Base-by-base conservation (phyloP, 106 monocot species). In the Acanthochlamys bracteata region DNA sequence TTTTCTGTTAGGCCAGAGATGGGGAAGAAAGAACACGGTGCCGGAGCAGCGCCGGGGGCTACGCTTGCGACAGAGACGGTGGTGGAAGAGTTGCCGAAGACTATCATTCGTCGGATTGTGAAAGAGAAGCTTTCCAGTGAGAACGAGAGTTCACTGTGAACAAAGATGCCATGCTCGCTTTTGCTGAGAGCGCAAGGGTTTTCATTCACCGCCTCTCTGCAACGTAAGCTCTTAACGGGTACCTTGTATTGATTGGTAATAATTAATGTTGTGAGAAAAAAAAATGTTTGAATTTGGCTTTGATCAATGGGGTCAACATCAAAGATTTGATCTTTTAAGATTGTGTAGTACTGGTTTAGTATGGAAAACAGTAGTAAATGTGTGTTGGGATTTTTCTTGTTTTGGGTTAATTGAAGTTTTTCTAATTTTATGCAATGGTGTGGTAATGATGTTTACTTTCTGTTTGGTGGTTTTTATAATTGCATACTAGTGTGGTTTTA, bases 141-240 rank as follows among this genome's bases (percentile, higher is more conserved):
- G 75, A 57, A 24, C 66, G 58, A 16, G 82, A 24, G 63, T 33
- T 85, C 47, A 75, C 57, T 39, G 74, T 91, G 8, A 79, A 88
- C 45, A 91, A 81, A 66, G 96, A 98, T n/a, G 80, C 96, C 41
- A 75, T 98, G 51, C 57, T 83, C 47, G 96, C 96, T 25, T 98
- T 98, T 57, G 69, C 80, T 8, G 96, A 98, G 78, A 88, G 96
- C 62, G 70, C 91, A 43, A 77, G 96, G 8, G 83, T 98, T 79
- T 98, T 98, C 83, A 98, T 98, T 78, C 96, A 98, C 76, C 91
- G 91, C 66, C 76, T 98, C 59, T 91, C 96, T 24, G 96, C 96
- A 41, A 88, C 96, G 96, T 98, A 66, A 53, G 42, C 11, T 43
- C 53, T 15, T n/a, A n/a, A 24, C 20, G 2, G 10, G 49, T 17